These are phyloP conservation scores for Sphaerostilbella broomeana DNA, from an alignment of 2,329 filamentous ascomycete genomes.

Conservation along the genomic window DNA sequence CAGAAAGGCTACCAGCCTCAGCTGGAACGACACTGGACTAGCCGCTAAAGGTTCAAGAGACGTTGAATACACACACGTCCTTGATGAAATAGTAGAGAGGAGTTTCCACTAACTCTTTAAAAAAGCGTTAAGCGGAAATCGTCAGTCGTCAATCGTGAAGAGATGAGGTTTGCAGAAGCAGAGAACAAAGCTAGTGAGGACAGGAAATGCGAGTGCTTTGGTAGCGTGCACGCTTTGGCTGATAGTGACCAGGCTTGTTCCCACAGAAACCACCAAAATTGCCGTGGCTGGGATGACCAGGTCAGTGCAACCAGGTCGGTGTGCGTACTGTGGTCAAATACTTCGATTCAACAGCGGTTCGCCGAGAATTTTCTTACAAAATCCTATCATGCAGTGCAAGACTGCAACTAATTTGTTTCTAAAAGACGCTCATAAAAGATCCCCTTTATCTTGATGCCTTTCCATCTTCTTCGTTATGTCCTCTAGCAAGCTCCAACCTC, in stretches of 20 bases:
- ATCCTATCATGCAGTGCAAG: too few species aligned
- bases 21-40: conserved; percentile 14
- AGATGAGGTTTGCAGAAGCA: background rate
- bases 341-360: too few species aligned
- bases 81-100: too few species aligned
- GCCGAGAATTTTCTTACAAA: too few species aligned
- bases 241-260: conserved; percentile 15
- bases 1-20: background rate
- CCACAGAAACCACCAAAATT: conserved; percentile 20
- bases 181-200: background rate
- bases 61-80: too few species aligned
- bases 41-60: conserved; percentile 22
- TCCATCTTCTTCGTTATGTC: too few species aligned
- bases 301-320: too few species aligned
- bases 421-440: too few species aligned
- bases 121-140: background rate
- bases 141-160: conserved; percentile 2
- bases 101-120: background rate
- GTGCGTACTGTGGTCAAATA: too few species aligned
- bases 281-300: conserved; percentile 20
- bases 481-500: too few species aligned
- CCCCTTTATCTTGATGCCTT: too few species aligned
- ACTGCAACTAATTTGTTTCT: too few species aligned
- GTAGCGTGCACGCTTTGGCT: conserved; percentile 2
- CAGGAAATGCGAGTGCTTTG: conserved; percentile 16